Base-by-base conservation (phyloP, 2,329 filamentous ascomycete species). In the Beauveria brongniartii region DNA sequence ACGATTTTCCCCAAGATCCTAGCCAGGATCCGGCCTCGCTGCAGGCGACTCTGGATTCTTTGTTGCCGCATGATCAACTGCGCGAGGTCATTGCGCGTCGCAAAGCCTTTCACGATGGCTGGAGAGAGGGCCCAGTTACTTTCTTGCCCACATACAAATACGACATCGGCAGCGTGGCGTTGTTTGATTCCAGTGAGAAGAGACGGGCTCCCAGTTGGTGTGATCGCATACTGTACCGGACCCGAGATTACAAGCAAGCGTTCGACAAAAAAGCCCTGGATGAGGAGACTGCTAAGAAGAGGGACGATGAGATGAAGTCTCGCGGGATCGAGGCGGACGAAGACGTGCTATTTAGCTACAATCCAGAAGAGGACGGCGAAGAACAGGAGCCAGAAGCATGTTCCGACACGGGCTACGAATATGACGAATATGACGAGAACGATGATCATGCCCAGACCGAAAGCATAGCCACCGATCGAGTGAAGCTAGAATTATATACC, bases 61-160 rank as follows among this genome's bases (percentile, higher is more conserved):
- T 99, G 2, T 75, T 99, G 1, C 88, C 91, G 0, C 93, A 97
- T 68, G 94, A 99, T 67, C 92, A 99, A 72, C 81, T 99, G 5
- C 82, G 79, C 5, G 82, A 86, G 61, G 83, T 91, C 62, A 92
- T 96, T 67, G 85, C 82, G 65, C 77, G 84, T 44, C 82, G 85
- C n/a, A 94, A 89, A 70, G 86, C 87, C 0, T 96, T 99, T 64
- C 85, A 96, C 63, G 90, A 96, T 64, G 93, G 92, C 1, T 99
- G 94, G 92, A 82, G 83, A 55, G 94, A 99, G 78, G 94, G 92
- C 0, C 80, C 85, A 0, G 92, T 99, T 61, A 84, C 84, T 1
- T 99, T 99, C 69, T 72, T 97, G 18, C 94, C 94, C 1, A 95
- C 94, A 0, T 99, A 99, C 74, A 99, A 99, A 73, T 99, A 99